Evolutionary conservation across 2,329 filamentous ascomycete genomes (phyloP).

Genomic region (Ophiostoma sp.): DNA sequence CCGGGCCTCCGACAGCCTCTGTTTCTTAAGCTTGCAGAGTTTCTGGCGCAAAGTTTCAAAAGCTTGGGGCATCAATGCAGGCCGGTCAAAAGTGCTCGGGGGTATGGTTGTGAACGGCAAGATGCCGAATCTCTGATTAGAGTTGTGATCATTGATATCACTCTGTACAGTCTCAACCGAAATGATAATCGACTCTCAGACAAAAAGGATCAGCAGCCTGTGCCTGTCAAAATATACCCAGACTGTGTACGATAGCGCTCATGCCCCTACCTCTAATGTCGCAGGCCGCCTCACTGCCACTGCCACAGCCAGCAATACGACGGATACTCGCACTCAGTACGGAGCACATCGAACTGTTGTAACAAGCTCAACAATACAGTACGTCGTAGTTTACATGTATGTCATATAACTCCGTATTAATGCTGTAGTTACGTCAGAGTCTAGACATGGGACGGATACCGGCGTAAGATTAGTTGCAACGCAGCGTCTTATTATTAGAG

Average conservation of each 20-base stretch:
- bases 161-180: neutral
- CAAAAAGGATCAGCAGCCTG: neutral
- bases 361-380: neutral
- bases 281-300: neutral
- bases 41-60: neutral
- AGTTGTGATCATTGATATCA: neutral
- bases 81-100: neutral
- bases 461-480: neutral
- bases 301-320: neutral
- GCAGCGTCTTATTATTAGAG: neutral
- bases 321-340: neutral
- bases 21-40: neutral
- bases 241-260: neutral
- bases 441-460: neutral
- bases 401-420: constrained; percentile 6
- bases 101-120: neutral
- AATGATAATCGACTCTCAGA: neutral
- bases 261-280: constrained; percentile 4
- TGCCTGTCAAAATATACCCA: neutral
- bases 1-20: neutral
- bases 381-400: neutral
- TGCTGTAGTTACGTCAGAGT: neutral
- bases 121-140: constrained; percentile 6
- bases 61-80: constrained; percentile 1
- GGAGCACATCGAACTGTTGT: neutral